These are phyloP conservation scores for Leccinum angustisporum DNA, from an alignment of 1,284 basidiomycete species.

Conservation along the genomic window DNA sequence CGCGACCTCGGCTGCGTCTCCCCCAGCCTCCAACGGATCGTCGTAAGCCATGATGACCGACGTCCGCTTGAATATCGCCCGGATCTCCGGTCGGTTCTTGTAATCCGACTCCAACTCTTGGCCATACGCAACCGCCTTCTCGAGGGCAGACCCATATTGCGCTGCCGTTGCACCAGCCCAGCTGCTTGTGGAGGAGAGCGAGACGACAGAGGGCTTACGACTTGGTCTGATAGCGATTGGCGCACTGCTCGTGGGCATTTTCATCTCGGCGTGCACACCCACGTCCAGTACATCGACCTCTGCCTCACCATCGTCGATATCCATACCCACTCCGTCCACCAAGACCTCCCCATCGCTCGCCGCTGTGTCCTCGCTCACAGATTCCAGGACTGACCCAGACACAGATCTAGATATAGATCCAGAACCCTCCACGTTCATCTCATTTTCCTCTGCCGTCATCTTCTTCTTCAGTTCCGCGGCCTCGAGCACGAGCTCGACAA, in stretches of 20 bases:
- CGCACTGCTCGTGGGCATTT: slow-evolving; percentile 24
- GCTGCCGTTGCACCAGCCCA: slow-evolving; percentile 35
- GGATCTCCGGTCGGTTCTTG: slow-evolving; percentile 64
- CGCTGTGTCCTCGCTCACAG: slow-evolving; percentile 28
- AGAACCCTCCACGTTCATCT: slow-evolving; percentile 28
- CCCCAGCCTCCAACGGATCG: slow-evolving; percentile 65
- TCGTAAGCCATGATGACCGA: slow-evolving; percentile 78
- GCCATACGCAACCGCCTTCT: slow-evolving; percentile 67
- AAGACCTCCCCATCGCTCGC: slow-evolving; percentile 30
- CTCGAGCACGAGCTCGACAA: slow-evolving; percentile 75
- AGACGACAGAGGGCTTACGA: slow-evolving; percentile 29
- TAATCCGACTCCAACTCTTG: slow-evolving; percentile 68
- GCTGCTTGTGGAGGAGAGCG: slow-evolving; percentile 25
- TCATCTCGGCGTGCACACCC: slow-evolving; percentile 23
- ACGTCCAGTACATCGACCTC: slow-evolving; percentile 14
- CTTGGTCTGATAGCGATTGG: slow-evolving; percentile 33
- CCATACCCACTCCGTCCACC: slow-evolving; percentile 49
- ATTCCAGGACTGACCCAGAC: slow-evolving; percentile 28
- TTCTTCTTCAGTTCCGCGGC: slow-evolving; percentile 65
- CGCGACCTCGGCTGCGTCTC: slow-evolving; percentile 62
- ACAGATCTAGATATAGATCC: slow-evolving; percentile 30
- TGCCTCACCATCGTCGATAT: slow-evolving; percentile 48
- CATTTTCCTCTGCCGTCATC: slow-evolving; percentile 43
- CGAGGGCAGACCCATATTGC: slow-evolving; percentile 57
- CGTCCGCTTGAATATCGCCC: slow-evolving; percentile 64